These are phyloP conservation scores for Candida fluviatilis DNA, from an alignment of 805 yeast species.

Conservation along the genomic window DNA sequence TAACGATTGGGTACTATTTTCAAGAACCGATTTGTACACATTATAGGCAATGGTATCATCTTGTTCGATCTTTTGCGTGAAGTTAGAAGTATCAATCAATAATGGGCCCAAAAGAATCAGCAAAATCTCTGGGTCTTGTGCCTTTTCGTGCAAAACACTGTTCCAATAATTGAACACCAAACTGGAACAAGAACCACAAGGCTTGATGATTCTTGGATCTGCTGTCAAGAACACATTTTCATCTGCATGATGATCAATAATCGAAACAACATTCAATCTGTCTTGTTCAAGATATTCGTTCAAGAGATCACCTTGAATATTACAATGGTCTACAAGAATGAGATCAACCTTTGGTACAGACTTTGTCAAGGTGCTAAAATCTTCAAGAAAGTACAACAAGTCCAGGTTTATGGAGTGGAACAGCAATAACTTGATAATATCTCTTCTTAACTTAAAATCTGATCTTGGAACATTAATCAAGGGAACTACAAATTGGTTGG, in stretches of 20 bases:
- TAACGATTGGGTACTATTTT: background rate
- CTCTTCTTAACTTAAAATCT: constrained; percentile 70
- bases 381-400: constrained; percentile 64
- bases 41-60: constrained; percentile 49
- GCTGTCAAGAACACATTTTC: constrained; percentile 47
- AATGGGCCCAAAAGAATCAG: constrained; percentile 62
- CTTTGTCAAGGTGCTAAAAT: constrained; percentile 34
- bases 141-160: constrained; percentile 13
- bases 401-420: constrained; percentile 43
- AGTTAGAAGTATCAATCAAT: constrained; percentile 69
- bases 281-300: constrained; percentile 20
- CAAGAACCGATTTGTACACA: constrained; percentile 25
- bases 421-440: constrained; percentile 53
- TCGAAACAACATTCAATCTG: constrained; percentile 41
- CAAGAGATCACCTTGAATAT: constrained; percentile 48
- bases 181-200: constrained; percentile 77
- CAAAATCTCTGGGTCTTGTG: constrained; percentile 29
- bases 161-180: constrained; percentile 66
- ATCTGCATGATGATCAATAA: constrained; percentile 90
- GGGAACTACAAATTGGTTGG: constrained; percentile 50
- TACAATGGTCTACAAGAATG: constrained; percentile 81
- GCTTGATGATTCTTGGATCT: constrained; percentile 56
- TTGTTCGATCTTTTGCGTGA: constrained; percentile 58
- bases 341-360: constrained; percentile 30
- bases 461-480: constrained; percentile 64